Evolutionary conservation across 75 land plant species (phyloP).

Genomic region (Cunninghamia lanceolata): DNA sequence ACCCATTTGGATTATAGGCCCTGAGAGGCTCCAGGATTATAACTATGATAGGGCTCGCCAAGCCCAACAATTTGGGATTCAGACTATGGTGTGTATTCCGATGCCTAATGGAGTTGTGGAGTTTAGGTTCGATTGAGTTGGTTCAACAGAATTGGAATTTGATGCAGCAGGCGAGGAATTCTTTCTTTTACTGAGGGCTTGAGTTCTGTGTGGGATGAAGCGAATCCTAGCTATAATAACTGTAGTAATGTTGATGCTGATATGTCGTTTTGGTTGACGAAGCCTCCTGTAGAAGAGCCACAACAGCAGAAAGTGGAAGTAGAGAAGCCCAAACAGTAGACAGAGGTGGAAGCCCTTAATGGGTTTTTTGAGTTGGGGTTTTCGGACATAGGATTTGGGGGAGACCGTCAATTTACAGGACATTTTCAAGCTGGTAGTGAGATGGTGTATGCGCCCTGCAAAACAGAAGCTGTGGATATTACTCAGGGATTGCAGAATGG

Average conservation of each 20-base stretch:
- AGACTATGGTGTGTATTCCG: constrained; percentile 26
- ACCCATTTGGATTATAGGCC: too few species aligned
- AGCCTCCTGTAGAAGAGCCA: not conserved
- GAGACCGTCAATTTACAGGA: not conserved
- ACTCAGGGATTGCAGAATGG: too few species aligned
- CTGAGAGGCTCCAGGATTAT: constrained; percentile 20
- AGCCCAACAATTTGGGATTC: too few species aligned
- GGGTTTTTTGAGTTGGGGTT: not conserved
- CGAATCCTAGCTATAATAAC: not conserved
- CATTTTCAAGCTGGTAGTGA: too few species aligned
- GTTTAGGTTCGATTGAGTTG: constrained; percentile 24
- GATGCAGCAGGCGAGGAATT: not conserved
- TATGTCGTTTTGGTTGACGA: not conserved
- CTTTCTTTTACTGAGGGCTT: not conserved
- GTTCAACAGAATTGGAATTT: too few species aligned
- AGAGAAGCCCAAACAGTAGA: not conserved
- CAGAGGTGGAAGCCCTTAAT: not conserved
- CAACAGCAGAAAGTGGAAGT: not conserved
- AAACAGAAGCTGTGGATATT: too few species aligned
- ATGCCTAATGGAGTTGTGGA: constrained; percentile 15
- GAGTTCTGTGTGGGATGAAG: not conserved
- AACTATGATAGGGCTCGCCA: constrained; percentile 6
- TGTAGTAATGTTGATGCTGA: not conserved
- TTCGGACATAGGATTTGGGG: not conserved
- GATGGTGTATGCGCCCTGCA: too few species aligned